phyloP scores from a whole-genome alignment of 1,284 basidiomycete species.

The Wallemia hederae region DNA sequence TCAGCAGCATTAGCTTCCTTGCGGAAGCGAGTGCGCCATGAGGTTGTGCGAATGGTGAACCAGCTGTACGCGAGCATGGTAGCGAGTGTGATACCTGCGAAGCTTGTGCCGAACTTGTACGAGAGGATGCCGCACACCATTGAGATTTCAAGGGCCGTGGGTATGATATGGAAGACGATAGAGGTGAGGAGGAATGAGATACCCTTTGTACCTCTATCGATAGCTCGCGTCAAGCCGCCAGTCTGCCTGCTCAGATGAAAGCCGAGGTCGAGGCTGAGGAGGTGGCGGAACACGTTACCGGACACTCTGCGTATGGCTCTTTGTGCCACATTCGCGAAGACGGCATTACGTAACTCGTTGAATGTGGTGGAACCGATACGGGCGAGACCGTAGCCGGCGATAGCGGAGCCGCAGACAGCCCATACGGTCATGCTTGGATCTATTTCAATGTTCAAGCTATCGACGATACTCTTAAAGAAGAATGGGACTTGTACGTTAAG shows the following conservation, averaged over 20 bases:
- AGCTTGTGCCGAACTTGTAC: constrained; percentile 90
- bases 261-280: constrained; percentile 63
- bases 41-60: constrained; percentile 86
- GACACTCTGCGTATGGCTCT: constrained; percentile 79
- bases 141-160: constrained; percentile 80
- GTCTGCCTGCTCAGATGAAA: constrained; percentile 87
- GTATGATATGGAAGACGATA: constrained; percentile 78
- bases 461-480: constrained; percentile 76
- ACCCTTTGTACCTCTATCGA: constrained; percentile 94
- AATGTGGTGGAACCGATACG: constrained; percentile 69
- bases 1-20: constrained; percentile 86
- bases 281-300: constrained; percentile 68
- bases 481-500: constrained; percentile 92
- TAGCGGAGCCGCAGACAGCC: constrained; percentile 61
- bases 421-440: constrained; percentile 52
- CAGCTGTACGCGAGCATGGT: constrained; percentile 81
- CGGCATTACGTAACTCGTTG: constrained; percentile 72
- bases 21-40: constrained; percentile 83
- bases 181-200: constrained; percentile 85
- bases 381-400: constrained; percentile 74
- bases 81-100: constrained; percentile 59
- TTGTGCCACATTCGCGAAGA: constrained; percentile 89
- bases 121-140: constrained; percentile 93
- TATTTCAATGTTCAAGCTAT: constrained; percentile 59
- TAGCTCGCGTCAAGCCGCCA: constrained; percentile 78